Evolutionary conservation across 2,329 filamentous ascomycete species (phyloP).

Genomic region (Penicillium carneum): DNA sequence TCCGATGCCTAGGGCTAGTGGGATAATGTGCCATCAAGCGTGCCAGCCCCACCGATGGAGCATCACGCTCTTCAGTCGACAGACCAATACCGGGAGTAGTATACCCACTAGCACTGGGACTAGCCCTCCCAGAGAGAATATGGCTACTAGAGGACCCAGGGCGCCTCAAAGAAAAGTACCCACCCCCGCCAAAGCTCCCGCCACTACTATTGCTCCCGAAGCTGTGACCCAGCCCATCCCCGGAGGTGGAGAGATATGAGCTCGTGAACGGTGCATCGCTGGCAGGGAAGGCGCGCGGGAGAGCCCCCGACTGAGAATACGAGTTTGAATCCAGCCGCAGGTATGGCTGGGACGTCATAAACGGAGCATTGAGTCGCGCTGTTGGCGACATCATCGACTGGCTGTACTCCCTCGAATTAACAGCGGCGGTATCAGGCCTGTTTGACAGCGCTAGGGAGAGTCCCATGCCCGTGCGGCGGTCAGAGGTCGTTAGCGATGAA

Average conservation of each 20-base stretch:
- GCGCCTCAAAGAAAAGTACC: constrained; percentile 36
- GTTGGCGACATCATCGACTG: constrained; percentile 23
- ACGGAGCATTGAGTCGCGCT: constrained; percentile 16
- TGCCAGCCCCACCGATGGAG: constrained; percentile 24
- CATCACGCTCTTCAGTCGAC: constrained; percentile 33
- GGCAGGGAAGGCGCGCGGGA: constrained; percentile 10
- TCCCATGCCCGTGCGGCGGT: constrained; percentile 19
- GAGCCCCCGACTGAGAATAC: constrained; percentile 19
- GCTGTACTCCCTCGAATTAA: constrained; percentile 7
- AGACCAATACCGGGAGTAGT: constrained; percentile 29
- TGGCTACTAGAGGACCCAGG: constrained; percentile 22
- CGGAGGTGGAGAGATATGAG: constrained; percentile 20
- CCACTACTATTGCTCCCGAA: constrained; percentile 15
- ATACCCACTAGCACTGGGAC: constrained; percentile 30
- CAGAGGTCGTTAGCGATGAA: constrained; percentile 35
- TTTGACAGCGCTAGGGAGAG: constrained; percentile 31
- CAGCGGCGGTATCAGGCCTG: constrained; percentile 25
- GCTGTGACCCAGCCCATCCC: constrained; percentile 22
- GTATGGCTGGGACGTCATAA: constrained; percentile 34
- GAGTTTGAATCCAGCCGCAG: constrained; percentile 1
- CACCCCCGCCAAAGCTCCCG: constrained; percentile 18
- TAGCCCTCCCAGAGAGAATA: constrained; percentile 17
- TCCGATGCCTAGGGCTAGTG: constrained; percentile 35
- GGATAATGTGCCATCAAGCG: constrained; percentile 39
- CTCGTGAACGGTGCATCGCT: constrained; percentile 17